Conservation (phyloP, 2,329 filamentous ascomycete genomes). For the Paraconiothyrium brasiliense region DNA sequence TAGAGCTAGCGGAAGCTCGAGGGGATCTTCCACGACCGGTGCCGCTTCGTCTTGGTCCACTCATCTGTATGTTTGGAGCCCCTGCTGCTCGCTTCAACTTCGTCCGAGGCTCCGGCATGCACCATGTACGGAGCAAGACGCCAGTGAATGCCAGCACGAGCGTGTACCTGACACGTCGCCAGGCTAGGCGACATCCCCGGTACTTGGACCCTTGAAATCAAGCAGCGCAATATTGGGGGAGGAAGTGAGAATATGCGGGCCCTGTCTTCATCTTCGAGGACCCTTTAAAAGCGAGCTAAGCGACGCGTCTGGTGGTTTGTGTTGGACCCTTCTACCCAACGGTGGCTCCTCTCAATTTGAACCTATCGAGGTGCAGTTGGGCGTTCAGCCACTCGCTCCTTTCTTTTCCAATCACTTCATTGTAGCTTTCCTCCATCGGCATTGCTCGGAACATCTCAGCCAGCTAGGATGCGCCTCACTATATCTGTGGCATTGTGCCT, state of each 20-base stretch:
- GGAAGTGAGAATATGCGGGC: background rate
- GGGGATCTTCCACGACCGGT: too few relatives aligned
- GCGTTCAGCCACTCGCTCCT: constrained; percentile 10
- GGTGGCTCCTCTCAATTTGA: background rate
- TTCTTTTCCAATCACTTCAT: constrained; percentile 9
- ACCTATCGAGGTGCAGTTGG: background rate
- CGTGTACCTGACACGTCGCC: background rate
- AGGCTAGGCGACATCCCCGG: background rate
- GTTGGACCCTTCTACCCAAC: background rate
- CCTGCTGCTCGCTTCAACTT: background rate
- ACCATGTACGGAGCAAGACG: background rate
- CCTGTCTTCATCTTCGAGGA: background rate
- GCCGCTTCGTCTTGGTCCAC: background rate
- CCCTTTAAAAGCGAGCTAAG: constrained; percentile 4
- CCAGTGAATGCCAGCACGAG: background rate
- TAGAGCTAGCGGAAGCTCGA: too few relatives aligned
- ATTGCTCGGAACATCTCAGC: constrained; percentile 8
- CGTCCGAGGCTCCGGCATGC: background rate
- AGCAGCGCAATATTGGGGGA: background rate
- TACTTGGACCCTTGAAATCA: background rate
- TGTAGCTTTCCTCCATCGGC: background rate
- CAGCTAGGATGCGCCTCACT: constrained; percentile 37
- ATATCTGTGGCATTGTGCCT: constrained; percentile 33
- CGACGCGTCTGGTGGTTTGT: background rate
- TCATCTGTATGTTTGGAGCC: background rate